Conservation (phyloP, 306 rosid genomes). For the Canavalia ensiformis region DNA sequence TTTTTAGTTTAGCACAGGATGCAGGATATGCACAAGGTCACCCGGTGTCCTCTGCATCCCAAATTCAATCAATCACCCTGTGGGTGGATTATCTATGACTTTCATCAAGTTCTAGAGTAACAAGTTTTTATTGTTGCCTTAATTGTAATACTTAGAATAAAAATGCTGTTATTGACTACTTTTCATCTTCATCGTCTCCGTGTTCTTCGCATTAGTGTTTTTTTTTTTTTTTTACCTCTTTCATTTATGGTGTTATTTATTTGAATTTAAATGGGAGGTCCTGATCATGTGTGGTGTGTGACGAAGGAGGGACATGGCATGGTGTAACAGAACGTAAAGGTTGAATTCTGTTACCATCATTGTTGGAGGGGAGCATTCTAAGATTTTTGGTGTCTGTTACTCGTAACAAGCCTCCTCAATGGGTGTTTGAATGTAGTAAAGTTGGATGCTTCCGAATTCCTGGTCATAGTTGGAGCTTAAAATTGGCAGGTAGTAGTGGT, state of each 20-base stretch:
- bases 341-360: neutral
- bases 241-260: neutral
- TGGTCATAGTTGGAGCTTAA: neutral
- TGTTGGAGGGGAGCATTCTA: neutral
- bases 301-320: conserved; percentile 1
- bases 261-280: neutral
- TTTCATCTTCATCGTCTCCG: no score
- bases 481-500: neutral
- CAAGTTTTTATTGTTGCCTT: conserved; percentile 15
- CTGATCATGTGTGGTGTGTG: neutral
- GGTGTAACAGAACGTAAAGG: conserved; percentile 8
- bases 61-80: neutral
- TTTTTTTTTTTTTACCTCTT: neutral
- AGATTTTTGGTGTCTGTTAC: neutral
- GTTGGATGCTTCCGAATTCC: neutral
- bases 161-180: neutral
- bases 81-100: conserved; percentile 38
- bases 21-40: conserved; percentile 18
- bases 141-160: conserved; percentile 40
- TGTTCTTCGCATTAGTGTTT: neutral
- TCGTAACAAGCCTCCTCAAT: neutral
- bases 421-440: neutral
- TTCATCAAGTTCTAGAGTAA: conserved; percentile 34
- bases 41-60: conserved; percentile 48
- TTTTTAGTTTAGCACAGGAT: conserved; percentile 48